A percentile compares a stretch with the other conserved stretches of the same genome.
phyloP scores from a whole-genome alignment of 1,284 basidiomycete species.

The Phenoliferia sp. region DNA sequence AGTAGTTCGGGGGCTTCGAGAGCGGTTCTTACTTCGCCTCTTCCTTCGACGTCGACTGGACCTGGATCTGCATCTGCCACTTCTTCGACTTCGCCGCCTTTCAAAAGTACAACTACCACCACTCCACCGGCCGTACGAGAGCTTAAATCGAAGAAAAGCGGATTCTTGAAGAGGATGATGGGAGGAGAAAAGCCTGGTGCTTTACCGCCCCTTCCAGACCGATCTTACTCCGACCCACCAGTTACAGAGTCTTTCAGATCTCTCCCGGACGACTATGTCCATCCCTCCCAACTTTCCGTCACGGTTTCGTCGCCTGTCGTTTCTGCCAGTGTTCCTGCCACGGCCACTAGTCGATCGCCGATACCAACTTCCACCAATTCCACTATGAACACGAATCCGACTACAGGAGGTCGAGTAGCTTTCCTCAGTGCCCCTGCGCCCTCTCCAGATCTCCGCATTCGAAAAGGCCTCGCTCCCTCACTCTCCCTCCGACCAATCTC shows the following conservation, averaged over 20 bases:
- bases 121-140: not conserved
- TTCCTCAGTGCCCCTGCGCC: slow-evolving; percentile 9
- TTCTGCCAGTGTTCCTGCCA: too few species aligned
- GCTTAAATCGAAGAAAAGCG: slow-evolving; percentile 27
- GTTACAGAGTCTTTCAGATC: not conserved
- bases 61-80: too few species aligned
- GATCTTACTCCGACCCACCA: not conserved
- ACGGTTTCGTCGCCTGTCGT: not conserved
- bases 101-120: too few species aligned
- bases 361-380: not conserved
- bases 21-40: not conserved
- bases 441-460: slow-evolving; percentile 3
- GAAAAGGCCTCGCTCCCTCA: slow-evolving; percentile 13
- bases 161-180: slow-evolving; percentile 33
- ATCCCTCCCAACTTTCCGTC: slow-evolving; percentile 1
- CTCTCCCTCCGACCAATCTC: slow-evolving; percentile 31
- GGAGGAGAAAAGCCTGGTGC: slow-evolving; percentile 13
- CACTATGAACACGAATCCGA: not conserved
- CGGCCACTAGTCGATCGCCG: not conserved
- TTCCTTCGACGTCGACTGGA: not conserved
- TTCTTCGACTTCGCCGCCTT: too few species aligned
- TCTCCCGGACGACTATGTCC: slow-evolving; percentile 1
- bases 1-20: too few species aligned
- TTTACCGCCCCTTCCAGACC: slow-evolving; percentile 4
- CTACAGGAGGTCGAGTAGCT: slow-evolving; percentile 4